Evolutionary conservation across 148 eudicot species (phyloP).

Genomic region (Cornus kousa): DNA sequence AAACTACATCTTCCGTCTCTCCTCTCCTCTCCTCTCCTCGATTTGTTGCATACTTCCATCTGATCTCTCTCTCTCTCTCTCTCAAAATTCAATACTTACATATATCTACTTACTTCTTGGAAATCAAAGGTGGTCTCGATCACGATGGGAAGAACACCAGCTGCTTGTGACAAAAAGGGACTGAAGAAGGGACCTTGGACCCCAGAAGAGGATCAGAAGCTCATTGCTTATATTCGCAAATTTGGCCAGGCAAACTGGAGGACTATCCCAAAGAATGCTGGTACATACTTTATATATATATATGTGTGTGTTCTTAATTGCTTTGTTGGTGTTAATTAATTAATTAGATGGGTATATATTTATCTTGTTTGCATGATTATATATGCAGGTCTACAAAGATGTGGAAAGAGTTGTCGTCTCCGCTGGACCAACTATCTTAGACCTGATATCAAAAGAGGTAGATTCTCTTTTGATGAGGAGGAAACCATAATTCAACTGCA

Average conservation of each 20-base stretch:
- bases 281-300: conserved; percentile 21
- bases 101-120: no score
- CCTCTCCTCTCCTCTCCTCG: no score
- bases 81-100: no score
- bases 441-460: conserved; percentile 96
- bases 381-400: conserved; percentile 70
- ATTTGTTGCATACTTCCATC: conserved; percentile 2
- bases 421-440: conserved; percentile 94
- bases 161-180: conserved; percentile 87
- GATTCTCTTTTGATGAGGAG: conserved; percentile 88
- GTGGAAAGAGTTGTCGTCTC: conserved; percentile 94
- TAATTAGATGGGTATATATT: background rate
- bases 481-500: conserved; percentile 92
- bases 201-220: conserved; percentile 87
- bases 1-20: no score
- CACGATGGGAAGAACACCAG: conserved; percentile 84
- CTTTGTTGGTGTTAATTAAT: no score
- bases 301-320: background rate
- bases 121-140: no score
- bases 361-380: no score
- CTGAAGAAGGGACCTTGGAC: conserved; percentile 97
- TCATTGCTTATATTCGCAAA: conserved; percentile 68
- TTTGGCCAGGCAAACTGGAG: conserved; percentile 94
- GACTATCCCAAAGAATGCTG: conserved; percentile 93
- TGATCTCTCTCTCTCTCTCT: conserved; percentile 1